phyloP scores from a whole-genome alignment of 202 grass and related monocot species.

The Cymbopogon flexuosus region DNA sequence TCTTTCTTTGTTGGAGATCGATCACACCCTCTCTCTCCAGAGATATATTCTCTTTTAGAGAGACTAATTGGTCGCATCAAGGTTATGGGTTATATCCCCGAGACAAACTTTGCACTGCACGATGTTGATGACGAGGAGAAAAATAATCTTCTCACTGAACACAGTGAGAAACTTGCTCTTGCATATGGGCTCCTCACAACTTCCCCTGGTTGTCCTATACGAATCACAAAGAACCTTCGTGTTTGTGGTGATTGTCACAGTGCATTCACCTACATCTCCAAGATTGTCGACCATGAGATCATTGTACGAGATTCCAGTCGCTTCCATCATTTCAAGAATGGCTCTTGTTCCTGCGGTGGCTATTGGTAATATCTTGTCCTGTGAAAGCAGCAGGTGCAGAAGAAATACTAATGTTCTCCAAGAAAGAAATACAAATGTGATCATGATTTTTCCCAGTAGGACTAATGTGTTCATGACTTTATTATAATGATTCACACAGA shows the following conservation, averaged over 20 bases:
- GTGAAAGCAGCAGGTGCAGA: neutral
- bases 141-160: conserved; percentile 58
- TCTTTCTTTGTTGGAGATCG: conserved; percentile 79
- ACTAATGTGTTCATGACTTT: conserved; percentile 12
- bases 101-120: conserved; percentile 69
- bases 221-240: conserved; percentile 77
- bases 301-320: conserved; percentile 73
- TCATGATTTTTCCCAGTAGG: conserved; percentile 1
- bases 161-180: conserved; percentile 81
- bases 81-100: conserved; percentile 64
- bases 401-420: neutral
- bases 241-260: conserved; percentile 80
- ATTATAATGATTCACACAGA: neutral
- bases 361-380: conserved; percentile 49
- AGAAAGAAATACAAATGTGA: conserved; percentile 1
- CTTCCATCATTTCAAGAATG: conserved; percentile 79
- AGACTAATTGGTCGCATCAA: conserved; percentile 62
- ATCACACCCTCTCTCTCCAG: conserved; percentile 49
- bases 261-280: conserved; percentile 69
- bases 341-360: conserved; percentile 63
- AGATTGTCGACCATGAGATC: conserved; percentile 76
- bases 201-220: conserved; percentile 54
- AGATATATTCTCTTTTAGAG: conserved; percentile 64
- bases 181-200: conserved; percentile 69
- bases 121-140: conserved; percentile 89